Percentiles rank a stretch among this genome's conserved stretches.
Evolutionary conservation across 169 alveolate genomes (phyloP).

Genomic region (Eimeria maxima): DNA sequence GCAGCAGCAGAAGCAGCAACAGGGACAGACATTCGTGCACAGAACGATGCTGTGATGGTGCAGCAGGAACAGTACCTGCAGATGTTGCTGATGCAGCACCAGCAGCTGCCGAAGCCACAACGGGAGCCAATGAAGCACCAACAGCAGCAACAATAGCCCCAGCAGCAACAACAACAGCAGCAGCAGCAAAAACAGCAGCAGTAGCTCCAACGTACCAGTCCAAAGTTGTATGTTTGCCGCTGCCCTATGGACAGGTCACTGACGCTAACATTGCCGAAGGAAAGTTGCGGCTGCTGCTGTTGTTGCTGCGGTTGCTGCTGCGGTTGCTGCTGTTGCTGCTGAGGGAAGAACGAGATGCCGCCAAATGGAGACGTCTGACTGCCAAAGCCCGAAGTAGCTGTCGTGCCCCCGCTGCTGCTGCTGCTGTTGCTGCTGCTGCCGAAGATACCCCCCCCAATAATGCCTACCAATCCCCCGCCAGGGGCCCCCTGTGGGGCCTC

Average conservation of each 20-base stretch:
- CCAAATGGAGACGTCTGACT: conserved; percentile 11
- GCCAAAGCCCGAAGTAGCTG: background rate
- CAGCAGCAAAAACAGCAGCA: conserved; percentile 24
- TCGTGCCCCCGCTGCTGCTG: conserved; percentile 34
- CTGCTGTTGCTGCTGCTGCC: conserved; percentile 58
- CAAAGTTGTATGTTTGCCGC: conserved; percentile 69
- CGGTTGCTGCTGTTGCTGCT: conserved; percentile 13
- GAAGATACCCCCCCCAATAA: background rate
- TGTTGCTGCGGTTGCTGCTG: conserved; percentile 67
- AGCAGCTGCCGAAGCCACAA: background rate
- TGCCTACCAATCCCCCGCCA: conserved; percentile 12
- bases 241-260: conserved; percentile 32
- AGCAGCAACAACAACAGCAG: background rate
- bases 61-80: background rate
- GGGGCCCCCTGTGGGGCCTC: conserved; percentile 11
- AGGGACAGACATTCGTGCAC: background rate
- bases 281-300: conserved; percentile 48
- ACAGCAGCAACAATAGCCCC: background rate
- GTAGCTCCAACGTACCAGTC: conserved; percentile 28
- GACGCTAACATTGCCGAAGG: conserved; percentile 56
- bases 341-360: conserved; percentile 2
- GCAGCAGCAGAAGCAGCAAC: conserved; percentile 25
- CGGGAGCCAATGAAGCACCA: background rate
- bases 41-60: background rate
- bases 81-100: background rate